Evolutionary conservation across 331 rosid species (phyloP).

Genomic region (Arachis monticola): DNA sequence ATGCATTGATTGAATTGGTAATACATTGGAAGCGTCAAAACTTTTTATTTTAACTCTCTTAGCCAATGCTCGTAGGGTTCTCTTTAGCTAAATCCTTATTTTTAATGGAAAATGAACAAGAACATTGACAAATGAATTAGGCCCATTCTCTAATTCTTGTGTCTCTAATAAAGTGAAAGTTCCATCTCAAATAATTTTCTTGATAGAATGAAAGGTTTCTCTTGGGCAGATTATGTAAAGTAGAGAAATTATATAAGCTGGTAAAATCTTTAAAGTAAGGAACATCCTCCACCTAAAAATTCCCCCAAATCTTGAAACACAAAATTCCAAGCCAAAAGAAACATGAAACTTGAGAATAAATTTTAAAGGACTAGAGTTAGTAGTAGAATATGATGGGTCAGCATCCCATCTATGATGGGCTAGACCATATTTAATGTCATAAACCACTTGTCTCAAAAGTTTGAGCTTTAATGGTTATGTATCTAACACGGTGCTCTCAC

Average conservation of each 20-base stretch:
- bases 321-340: neutral
- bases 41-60: too few species aligned
- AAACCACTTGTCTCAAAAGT: too few species aligned
- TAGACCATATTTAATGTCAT: neutral
- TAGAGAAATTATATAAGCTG: neutral
- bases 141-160: neutral
- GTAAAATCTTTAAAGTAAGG: neutral
- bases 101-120: too few species aligned
- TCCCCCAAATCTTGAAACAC: neutral
- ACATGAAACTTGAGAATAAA: neutral
- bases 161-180: slow-evolving; percentile 3
- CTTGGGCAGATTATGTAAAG: neutral
- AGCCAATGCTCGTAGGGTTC: too few species aligned
- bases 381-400: slow-evolving; percentile 17
- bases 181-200: neutral
- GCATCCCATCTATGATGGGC: neutral
- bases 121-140: too few species aligned
- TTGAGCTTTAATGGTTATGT: too few species aligned
- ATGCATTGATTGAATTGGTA: too few species aligned
- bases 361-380: neutral
- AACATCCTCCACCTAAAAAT: neutral
- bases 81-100: too few species aligned
- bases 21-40: too few species aligned
- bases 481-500: too few species aligned
- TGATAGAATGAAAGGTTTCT: slow-evolving; percentile 3